phyloP scores from a whole-genome alignment of 2,329 filamentous ascomycete species.

The Penicillium sp. region DNA sequence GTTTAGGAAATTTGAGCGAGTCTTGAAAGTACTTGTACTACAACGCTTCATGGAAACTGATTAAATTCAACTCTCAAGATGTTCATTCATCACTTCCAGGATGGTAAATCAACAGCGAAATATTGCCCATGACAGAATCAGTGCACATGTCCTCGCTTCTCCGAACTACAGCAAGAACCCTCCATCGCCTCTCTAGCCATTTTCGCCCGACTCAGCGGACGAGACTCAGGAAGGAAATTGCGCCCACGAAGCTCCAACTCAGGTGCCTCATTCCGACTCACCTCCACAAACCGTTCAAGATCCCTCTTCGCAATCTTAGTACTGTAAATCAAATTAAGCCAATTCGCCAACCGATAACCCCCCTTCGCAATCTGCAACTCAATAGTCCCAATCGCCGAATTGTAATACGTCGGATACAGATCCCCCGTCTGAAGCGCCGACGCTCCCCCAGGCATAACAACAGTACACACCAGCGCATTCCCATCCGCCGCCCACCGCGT shows the following conservation, averaged over 20 bases:
- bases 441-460: constrained; percentile 64
- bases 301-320: constrained; percentile 15
- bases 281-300: constrained; percentile 2
- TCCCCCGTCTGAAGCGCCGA: constrained; percentile 58
- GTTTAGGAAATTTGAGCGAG: too few species aligned
- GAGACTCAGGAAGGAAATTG: constrained; percentile 10
- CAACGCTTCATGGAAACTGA: too few species aligned
- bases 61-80: neutral
- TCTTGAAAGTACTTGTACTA: too few species aligned
- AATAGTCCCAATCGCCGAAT: constrained; percentile 52
- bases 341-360: constrained; percentile 68
- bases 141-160: constrained; percentile 12
- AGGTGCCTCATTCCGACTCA: neutral
- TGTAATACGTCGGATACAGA: constrained; percentile 64
- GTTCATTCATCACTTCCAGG: neutral
- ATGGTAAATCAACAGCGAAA: neutral
- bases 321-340: constrained; percentile 23
- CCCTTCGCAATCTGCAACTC: constrained; percentile 68
- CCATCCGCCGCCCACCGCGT: constrained; percentile 66
- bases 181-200: constrained; percentile 24
- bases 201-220: constrained; percentile 18
- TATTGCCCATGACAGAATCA: neutral
- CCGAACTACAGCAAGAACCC: constrained; percentile 18
- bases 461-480: constrained; percentile 66
- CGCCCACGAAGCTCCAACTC: constrained; percentile 6